Percentiles rank a stretch among this genome's conserved stretches.
phyloP scores from a whole-genome alignment of 495 filamentous ascomycete species.

The Aspergillus heteromorphus region DNA sequence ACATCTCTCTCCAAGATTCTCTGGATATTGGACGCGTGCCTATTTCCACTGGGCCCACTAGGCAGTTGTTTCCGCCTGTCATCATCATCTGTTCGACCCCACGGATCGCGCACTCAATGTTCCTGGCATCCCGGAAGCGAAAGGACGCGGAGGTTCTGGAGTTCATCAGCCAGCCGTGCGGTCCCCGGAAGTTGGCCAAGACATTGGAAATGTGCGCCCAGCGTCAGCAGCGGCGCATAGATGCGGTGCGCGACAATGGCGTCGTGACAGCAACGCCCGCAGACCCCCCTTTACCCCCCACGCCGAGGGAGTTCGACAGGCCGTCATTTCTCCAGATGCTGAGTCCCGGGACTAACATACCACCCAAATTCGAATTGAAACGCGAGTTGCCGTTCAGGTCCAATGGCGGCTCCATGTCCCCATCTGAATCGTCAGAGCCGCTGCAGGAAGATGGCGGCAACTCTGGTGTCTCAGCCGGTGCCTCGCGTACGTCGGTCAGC shows the following conservation, averaged over 20 bases:
- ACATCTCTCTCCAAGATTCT: neutral
- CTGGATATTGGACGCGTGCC: neutral
- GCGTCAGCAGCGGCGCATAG: slow-evolving; percentile 1
- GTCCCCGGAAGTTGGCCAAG: slow-evolving; percentile 21
- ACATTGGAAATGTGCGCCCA: slow-evolving; percentile 20
- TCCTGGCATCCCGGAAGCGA: no score
- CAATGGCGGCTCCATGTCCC: neutral
- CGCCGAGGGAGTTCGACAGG: no score
- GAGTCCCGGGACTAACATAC: no score
- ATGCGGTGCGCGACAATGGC: neutral
- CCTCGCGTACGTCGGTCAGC: no score
- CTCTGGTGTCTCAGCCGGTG: no score
- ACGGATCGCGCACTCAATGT: slow-evolving; percentile 19
- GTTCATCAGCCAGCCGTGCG: slow-evolving; percentile 30
- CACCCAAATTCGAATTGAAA: neutral
- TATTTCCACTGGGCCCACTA: no score
- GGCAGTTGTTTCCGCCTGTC: slow-evolving; percentile 6
- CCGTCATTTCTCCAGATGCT: no score
- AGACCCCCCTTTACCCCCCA: no score
- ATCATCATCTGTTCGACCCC: slow-evolving; percentile 25
- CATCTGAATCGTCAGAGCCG: neutral
- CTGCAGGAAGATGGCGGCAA: neutral
- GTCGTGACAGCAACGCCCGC: no score
- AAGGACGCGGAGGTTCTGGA: slow-evolving; percentile 3
- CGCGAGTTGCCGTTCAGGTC: neutral